Conservation (phyloP, 495 filamentous ascomycete species). For the Beverwykella pulmonaria region DNA sequence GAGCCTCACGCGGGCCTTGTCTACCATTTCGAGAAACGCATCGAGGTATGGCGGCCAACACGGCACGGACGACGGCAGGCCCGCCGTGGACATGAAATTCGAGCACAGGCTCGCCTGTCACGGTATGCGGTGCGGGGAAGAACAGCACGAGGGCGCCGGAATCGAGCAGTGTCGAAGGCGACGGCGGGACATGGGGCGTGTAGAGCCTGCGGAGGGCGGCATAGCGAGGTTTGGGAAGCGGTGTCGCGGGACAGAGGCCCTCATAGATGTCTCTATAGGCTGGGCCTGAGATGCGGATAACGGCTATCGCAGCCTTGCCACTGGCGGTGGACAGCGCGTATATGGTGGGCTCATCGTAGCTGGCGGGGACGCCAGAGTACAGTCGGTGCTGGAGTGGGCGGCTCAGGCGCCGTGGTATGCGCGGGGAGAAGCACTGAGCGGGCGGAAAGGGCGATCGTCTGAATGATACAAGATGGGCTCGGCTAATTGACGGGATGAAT, state of each 20-base stretch:
- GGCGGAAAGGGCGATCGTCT: neutral
- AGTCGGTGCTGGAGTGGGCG: neutral
- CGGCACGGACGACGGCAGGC: conserved; percentile 79
- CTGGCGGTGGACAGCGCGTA: conserved; percentile 89
- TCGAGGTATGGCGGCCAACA: conserved; percentile 71
- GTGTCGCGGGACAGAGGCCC: conserved; percentile 67
- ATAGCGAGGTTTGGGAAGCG: conserved; percentile 70
- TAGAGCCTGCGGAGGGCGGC: conserved; percentile 78
- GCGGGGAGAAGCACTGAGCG: neutral
- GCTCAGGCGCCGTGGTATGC: conserved; percentile 5
- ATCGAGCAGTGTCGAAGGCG: conserved; percentile 65
- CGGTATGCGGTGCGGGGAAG: conserved; percentile 81
- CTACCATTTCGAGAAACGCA: conserved; percentile 31
- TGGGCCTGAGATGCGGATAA: conserved; percentile 84
- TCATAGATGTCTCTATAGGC: conserved; percentile 66
- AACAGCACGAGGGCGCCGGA: conserved; percentile 81
- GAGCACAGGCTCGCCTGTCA: conserved; percentile 89
- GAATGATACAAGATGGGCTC: neutral
- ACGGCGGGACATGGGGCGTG: conserved; percentile 54
- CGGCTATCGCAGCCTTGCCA: conserved; percentile 86
- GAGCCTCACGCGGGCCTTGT: neutral
- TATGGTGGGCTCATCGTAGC: conserved; percentile 60
- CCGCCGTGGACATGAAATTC: conserved; percentile 97
- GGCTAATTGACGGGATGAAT: conserved; percentile 13
- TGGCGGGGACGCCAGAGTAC: conserved; percentile 6